phyloP scores from a whole-genome alignment of 805 yeast species.

The Starmerella floris region DNA sequence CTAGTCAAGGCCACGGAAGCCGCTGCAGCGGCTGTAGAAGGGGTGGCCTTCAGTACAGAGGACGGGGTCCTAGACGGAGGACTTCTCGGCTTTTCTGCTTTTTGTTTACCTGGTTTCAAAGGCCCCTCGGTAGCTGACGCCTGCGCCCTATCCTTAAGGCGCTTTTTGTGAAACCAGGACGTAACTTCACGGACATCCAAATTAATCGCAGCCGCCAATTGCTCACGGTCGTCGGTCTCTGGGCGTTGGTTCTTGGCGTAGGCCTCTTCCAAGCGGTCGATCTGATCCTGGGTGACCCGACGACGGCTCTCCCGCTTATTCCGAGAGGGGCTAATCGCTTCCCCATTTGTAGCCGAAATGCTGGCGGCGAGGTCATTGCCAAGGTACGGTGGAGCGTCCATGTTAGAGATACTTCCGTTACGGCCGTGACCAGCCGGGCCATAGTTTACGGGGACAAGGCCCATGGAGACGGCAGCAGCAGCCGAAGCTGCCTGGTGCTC shows the following conservation, averaged over 20 bases:
- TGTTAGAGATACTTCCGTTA: too few relatives aligned
- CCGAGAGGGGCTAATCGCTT: background rate
- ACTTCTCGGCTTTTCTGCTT: background rate
- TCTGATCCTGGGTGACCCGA: constrained; percentile 26
- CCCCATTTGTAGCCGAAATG: background rate
- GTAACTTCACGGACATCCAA: constrained; percentile 78
- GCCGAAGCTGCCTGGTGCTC: background rate
- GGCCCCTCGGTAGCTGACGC: background rate
- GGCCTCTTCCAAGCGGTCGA: constrained; percentile 49
- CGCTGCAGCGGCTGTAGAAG: constrained; percentile 7
- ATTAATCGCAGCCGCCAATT: constrained; percentile 54
- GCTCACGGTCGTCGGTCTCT: constrained; percentile 52
- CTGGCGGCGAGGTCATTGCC: background rate
- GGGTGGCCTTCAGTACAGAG: background rate
- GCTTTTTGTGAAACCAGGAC: constrained; percentile 86
- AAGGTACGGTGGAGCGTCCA: too few relatives aligned
- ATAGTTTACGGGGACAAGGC: background rate
- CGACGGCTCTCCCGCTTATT: constrained; percentile 11
- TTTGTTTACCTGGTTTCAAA: background rate
- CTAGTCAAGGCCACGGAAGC: constrained; percentile 10
- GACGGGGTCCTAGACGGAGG: background rate
- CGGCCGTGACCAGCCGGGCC: background rate
- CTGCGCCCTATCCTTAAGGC: constrained; percentile 31
- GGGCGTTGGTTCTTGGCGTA: constrained; percentile 69
- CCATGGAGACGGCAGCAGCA: background rate